Evolutionary conservation across 2,329 filamentous ascomycete genomes (phyloP).

Genomic region (Seiridium unicorne): DNA sequence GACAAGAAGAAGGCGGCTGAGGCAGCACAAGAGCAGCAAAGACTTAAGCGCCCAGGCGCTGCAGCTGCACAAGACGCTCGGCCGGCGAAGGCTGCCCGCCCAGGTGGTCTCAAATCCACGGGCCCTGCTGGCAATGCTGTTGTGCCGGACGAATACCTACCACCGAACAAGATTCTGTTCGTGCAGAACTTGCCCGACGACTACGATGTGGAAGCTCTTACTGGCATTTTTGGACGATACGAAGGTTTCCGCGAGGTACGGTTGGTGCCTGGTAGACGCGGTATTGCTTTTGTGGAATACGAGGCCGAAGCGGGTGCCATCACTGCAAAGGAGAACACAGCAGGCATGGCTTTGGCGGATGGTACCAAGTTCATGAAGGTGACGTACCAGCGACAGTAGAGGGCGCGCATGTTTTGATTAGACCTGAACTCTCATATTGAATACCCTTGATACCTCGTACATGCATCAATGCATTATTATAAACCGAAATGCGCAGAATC

Average conservation of each 20-base stretch:
- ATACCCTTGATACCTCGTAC: too few relatives aligned
- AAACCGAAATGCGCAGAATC: too few relatives aligned
- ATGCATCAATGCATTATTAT: too few relatives aligned
- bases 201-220: conserved; percentile 77
- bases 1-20: conserved; percentile 80
- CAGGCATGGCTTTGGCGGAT: conserved; percentile 76
- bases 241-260: conserved; percentile 94
- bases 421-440: too few relatives aligned
- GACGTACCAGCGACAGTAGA: conserved; percentile 87
- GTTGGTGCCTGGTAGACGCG: conserved; percentile 78
- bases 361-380: conserved; percentile 83
- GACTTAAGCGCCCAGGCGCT: conserved; percentile 61
- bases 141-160: conserved; percentile 95
- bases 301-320: conserved; percentile 87
- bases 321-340: conserved; percentile 88
- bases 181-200: conserved; percentile 88
- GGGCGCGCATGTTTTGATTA: too few relatives aligned
- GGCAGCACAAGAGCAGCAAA: conserved; percentile 74
- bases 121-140: conserved; percentile 66
- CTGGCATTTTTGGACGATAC: conserved; percentile 80
- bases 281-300: conserved; percentile 96
- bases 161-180: conserved; percentile 96
- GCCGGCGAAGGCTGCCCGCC: conserved; percentile 68
- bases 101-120: conserved; percentile 74
- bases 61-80: conserved; percentile 48